Base-by-base conservation (phyloP, 2,329 filamentous ascomycete species). In the Trichoderma sp. region DNA sequence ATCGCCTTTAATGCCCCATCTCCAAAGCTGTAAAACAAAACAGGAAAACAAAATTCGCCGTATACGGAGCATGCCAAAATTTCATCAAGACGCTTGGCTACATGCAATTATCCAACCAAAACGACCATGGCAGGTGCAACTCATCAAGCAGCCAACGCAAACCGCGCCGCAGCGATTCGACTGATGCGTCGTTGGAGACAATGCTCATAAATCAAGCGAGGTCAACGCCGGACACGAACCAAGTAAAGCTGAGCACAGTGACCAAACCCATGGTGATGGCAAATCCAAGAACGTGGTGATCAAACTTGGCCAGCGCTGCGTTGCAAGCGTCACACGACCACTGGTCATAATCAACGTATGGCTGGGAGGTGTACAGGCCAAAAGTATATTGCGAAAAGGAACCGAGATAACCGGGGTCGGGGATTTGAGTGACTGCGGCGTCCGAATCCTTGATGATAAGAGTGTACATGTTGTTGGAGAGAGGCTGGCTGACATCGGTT, bases 361-460 rank as follows among this genome's bases (percentile, higher is more conserved):
- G 76, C 74, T 83, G 79, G 30, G 79, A 75, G 1, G 81, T 78
- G 77, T 90, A 90, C 76, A 90, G 78, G 66, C 87, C 87, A 72
- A 90, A 90, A 1, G 74, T 80, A 75, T 88, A 86, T 39, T 77
- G 78, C 55, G 79, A 75, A 70, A 79, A 85, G 3, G 82, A 79
- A 13, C 80, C 81, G 13, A 90, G 77, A 73, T 89, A 89, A 21
- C 89, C 89, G 5, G 87, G 74, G 68, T 85, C 79, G 3, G 86
- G 80, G 1, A 80, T 77, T n/a, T 84, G 84, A 70, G 77, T 86
- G 58, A 86, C 78, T 43, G 78, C 79, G 32, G 81, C 80, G 24
- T 86, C 86, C 3, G 88, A 83, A 74, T 90, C 88, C 76, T 86
- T 85, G 75, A 91, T 83, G 68, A 90, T 79, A 11, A 91, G 82